These are phyloP conservation scores for Diaporthe longicolla DNA, from an alignment of 2,329 filamentous ascomycete species.

Conservation along the genomic window DNA sequence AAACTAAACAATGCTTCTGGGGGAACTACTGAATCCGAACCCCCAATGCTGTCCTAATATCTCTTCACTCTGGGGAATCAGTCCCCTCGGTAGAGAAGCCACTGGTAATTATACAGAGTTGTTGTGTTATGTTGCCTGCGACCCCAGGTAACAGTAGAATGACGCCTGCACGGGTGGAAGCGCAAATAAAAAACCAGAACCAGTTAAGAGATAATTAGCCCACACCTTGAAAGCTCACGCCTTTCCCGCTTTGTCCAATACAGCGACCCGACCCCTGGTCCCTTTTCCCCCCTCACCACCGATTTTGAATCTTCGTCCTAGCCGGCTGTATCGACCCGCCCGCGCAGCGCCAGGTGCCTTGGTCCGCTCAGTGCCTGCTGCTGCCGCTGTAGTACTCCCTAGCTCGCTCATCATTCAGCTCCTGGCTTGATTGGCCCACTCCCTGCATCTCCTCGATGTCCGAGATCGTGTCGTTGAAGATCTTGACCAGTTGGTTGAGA, in stretches of 20 bases:
- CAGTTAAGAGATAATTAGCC: constrained; percentile 22
- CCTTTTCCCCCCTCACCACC: neutral
- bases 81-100: constrained; percentile 10
- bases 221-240: neutral
- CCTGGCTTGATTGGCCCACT: constrained; percentile 60
- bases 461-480: constrained; percentile 81
- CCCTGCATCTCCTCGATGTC: constrained; percentile 74
- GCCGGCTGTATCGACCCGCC: neutral
- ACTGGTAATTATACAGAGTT: constrained; percentile 30
- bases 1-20: constrained; percentile 2
- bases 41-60: neutral
- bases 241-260: constrained; percentile 2
- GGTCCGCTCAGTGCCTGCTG: constrained; percentile 9
- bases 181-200: neutral
- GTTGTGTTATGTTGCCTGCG: constrained; percentile 9
- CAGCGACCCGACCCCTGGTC: neutral
- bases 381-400: constrained; percentile 29
- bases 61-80: neutral
- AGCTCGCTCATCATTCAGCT: constrained; percentile 35
- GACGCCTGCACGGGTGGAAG: constrained; percentile 1
- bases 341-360: neutral
- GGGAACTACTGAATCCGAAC: neutral
- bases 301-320: neutral
- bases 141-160: neutral
- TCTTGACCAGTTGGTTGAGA: constrained; percentile 64